A percentile compares a stretch with the other conserved stretches of the same genome.
phyloP scores from a whole-genome alignment of 2,329 filamentous ascomycete genomes.

The Westerdykella sp. region DNA sequence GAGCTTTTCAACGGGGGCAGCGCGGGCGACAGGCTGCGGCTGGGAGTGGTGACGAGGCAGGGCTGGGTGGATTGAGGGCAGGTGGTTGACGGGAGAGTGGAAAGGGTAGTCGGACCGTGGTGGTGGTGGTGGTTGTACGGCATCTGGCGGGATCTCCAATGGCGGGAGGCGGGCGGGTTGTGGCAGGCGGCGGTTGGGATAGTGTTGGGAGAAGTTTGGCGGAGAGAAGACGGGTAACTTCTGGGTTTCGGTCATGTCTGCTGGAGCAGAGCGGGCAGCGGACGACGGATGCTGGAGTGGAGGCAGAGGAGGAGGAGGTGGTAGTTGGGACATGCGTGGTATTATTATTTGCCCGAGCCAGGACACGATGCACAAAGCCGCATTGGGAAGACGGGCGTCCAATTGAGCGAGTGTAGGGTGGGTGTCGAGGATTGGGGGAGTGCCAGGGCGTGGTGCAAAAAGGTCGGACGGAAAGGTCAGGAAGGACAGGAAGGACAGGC shows the following conservation, averaged over 20 bases:
- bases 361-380: constrained; percentile 38
- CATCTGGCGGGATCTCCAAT: constrained; percentile 34
- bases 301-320: constrained; percentile 35
- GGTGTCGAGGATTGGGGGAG: constrained; percentile 13
- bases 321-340: constrained; percentile 41
- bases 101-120: constrained; percentile 33
- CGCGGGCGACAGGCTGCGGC: constrained; percentile 10
- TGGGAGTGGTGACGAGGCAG: constrained; percentile 24
- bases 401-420: neutral
- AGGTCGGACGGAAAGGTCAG: constrained; percentile 24
- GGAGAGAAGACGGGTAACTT: constrained; percentile 38
- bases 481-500: constrained; percentile 7
- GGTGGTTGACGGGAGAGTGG: constrained; percentile 35
- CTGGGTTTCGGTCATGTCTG: constrained; percentile 44
- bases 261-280: constrained; percentile 27
- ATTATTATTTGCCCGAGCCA: constrained; percentile 38
- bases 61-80: constrained; percentile 32
- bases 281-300: constrained; percentile 39
- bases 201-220: constrained; percentile 34
- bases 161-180: constrained; percentile 38
- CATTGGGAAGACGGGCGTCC: constrained; percentile 29
- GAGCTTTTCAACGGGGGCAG: constrained; percentile 33
- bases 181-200: constrained; percentile 36
- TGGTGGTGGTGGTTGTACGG: constrained; percentile 30
- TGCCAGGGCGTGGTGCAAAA: constrained; percentile 32